These are phyloP conservation scores for Fusarium sp. DNA, from an alignment of 2,329 filamentous ascomycete genomes.

Conservation along the genomic window DNA sequence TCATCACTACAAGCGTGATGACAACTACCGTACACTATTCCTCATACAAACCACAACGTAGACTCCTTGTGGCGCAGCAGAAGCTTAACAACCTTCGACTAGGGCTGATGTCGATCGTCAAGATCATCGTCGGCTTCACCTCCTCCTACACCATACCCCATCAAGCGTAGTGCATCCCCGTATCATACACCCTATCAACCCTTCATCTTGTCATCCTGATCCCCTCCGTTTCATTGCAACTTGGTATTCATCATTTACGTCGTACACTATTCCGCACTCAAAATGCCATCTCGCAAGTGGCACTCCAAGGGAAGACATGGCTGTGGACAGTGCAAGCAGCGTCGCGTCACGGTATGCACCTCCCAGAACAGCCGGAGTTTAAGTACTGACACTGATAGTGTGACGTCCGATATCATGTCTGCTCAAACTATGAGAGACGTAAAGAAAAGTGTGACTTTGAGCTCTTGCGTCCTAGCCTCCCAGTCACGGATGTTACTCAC, in stretches of 20 bases:
- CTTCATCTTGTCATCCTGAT: background rate
- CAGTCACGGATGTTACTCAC: background rate
- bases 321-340: background rate
- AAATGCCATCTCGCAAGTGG: background rate
- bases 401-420: background rate
- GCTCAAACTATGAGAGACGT: background rate
- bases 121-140: background rate
- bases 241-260: background rate
- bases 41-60: accelerated
- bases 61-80: background rate
- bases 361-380: accelerated
- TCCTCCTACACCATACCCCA: background rate
- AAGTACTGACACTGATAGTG: background rate
- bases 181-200: background rate
- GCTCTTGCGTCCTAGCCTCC: background rate
- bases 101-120: background rate
- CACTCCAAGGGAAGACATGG: background rate
- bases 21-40: background rate
- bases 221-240: too few species aligned
- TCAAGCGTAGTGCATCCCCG: background rate
- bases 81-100: background rate
- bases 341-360: background rate
- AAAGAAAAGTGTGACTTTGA: background rate
- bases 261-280: background rate
- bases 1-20: background rate